Conservation (phyloP, 208 protist species). For the Vickermania spadyakhi region DNA sequence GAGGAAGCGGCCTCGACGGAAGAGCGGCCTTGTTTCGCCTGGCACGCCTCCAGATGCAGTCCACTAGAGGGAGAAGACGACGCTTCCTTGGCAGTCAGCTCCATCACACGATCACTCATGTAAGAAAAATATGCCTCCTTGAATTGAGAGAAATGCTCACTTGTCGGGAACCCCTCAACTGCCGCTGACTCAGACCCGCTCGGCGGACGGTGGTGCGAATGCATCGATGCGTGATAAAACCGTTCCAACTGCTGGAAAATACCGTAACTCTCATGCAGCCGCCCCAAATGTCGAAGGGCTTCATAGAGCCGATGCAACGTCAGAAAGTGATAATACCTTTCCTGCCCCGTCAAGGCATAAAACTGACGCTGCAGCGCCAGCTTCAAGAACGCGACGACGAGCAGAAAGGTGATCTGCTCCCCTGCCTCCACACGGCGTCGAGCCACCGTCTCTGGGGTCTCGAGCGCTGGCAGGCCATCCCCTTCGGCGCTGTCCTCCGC, state of each 20-base stretch:
- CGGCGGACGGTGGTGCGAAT: background rate
- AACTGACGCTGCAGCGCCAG: slow-evolving; percentile 37
- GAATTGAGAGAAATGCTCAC: slow-evolving; percentile 44
- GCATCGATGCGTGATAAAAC: slow-evolving; percentile 21
- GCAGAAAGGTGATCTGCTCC: background rate
- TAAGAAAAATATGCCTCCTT: slow-evolving; percentile 43
- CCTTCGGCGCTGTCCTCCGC: background rate
- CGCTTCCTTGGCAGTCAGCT: background rate
- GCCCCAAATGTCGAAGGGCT: slow-evolving; percentile 27
- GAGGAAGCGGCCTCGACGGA: no score
- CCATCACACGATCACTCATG: slow-evolving; percentile 22
- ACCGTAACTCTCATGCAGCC: slow-evolving; percentile 48
- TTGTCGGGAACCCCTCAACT: slow-evolving; percentile 10
- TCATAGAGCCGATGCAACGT: slow-evolving; percentile 51
- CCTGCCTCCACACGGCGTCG: background rate
- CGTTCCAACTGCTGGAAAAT: slow-evolving; percentile 48
- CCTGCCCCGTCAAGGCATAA: slow-evolving; percentile 25
- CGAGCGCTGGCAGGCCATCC: background rate
- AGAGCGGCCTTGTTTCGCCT: no score
- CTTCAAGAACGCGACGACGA: slow-evolving; percentile 70
- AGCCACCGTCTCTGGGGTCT: background rate
- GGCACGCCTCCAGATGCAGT: background rate
- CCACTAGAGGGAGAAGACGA: background rate
- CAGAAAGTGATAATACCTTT: slow-evolving; percentile 46
- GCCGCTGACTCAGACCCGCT: background rate